phyloP scores from a whole-genome alignment of 2,329 filamentous ascomycete genomes.

The Aspergillus sergii region DNA sequence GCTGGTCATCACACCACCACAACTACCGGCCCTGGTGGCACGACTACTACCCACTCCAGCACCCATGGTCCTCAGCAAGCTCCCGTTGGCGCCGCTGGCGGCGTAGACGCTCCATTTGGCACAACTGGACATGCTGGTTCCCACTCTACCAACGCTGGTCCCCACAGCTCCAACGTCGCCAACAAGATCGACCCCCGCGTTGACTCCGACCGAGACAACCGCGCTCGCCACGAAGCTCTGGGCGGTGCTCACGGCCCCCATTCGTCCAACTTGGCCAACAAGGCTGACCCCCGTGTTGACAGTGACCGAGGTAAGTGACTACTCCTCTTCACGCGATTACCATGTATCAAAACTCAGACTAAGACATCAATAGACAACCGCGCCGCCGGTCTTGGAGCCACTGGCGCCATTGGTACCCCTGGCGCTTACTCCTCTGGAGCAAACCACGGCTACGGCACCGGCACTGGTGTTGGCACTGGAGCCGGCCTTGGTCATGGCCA shows the following conservation, averaged over 20 bases:
- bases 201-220: constrained; percentile 19
- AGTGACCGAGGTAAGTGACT: constrained; percentile 16
- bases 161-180: constrained; percentile 34
- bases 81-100: constrained; percentile 3
- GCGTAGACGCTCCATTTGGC: neutral
- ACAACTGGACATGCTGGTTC: neutral
- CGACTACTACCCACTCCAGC: neutral
- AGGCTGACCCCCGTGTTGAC: constrained; percentile 51
- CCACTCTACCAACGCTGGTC: constrained; percentile 10
- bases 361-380: constrained; percentile 13
- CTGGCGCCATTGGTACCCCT: constrained; percentile 1
- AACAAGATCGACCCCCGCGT: constrained; percentile 23
- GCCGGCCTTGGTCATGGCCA: constrained; percentile 5
- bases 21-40: constrained; percentile 3
- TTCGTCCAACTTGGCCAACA: constrained; percentile 50
- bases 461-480: constrained; percentile 17
- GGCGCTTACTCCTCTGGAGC: constrained; percentile 12
- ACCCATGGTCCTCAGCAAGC: constrained; percentile 1
- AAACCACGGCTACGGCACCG: constrained; percentile 14
- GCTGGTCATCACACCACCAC: constrained; percentile 9
- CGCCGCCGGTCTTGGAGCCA: constrained; percentile 1
- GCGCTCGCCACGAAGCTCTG: constrained; percentile 15
- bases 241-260: constrained; percentile 43
- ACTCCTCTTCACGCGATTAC: neutral
- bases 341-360: neutral